A percentile compares a stretch with the other conserved stretches of the same genome.
Conservation (phyloP, 2,329 filamentous ascomycete species). For the Fusarium acutatum region DNA sequence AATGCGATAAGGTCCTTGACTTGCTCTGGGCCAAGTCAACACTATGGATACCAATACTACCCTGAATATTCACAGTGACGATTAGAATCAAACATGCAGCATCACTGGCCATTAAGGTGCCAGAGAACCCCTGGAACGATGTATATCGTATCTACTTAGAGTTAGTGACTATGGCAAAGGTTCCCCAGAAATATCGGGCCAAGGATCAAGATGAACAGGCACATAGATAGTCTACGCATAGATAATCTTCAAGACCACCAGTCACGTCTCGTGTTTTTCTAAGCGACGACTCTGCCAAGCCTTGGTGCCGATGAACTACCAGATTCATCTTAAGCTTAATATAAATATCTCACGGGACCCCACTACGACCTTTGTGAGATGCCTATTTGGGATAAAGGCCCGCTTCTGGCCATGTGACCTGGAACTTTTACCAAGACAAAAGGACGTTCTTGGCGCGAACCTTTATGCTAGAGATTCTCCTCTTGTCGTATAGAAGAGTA, state of each 20-base stretch:
- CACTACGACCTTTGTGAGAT: neutral
- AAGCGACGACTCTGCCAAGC: neutral
- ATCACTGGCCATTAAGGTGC: neutral
- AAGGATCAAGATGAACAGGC: neutral
- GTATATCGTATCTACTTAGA: neutral
- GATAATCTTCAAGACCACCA: slow-evolving; percentile 1
- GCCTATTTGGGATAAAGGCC: neutral
- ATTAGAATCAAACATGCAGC: neutral
- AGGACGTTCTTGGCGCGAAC: neutral
- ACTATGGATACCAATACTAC: neutral
- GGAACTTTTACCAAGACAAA: neutral
- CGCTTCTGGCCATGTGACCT: neutral
- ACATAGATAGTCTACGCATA: neutral
- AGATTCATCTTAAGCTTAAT: slow-evolving; percentile 5
- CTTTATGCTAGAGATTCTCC: neutral
- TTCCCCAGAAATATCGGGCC: slow-evolving; percentile 1
- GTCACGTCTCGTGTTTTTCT: neutral
- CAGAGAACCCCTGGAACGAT: neutral
- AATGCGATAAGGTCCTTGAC: neutral
- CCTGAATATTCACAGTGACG: neutral
- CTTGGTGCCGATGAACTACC: neutral
- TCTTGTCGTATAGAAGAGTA: neutral
- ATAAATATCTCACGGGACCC: neutral
- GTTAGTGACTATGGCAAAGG: neutral
- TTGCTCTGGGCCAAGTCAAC: neutral